These are phyloP conservation scores for Delphinella strobiligena DNA, from an alignment of 2,329 filamentous ascomycete genomes.

Conservation along the genomic window DNA sequence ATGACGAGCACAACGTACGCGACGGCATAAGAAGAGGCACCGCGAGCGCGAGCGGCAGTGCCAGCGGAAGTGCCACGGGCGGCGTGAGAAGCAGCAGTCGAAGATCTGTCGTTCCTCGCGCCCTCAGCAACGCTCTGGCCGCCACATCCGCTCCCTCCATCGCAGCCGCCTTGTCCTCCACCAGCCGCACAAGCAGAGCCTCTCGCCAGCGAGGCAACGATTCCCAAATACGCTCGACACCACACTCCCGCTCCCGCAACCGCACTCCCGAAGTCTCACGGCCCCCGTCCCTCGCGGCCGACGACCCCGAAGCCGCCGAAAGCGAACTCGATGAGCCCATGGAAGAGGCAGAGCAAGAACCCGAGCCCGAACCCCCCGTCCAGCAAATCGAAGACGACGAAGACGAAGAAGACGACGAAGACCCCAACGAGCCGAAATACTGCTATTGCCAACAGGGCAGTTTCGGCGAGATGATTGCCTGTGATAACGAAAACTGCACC, in stretches of 20 bases:
- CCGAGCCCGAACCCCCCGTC: constrained; percentile 17
- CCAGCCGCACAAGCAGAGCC: neutral
- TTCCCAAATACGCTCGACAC: constrained; percentile 1
- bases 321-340: constrained; percentile 14
- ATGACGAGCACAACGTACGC: constrained; percentile 5
- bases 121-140: neutral
- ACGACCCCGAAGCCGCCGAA: neutral
- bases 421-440: constrained; percentile 47
- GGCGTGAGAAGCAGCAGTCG: constrained; percentile 2
- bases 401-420: constrained; percentile 38
- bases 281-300: constrained; percentile 1
- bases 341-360: constrained; percentile 18
- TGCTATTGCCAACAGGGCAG: constrained; percentile 54
- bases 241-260: constrained; percentile 1
- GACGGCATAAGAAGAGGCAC: constrained; percentile 7
- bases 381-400: constrained; percentile 31
- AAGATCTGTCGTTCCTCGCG: neutral
- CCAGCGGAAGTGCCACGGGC: constrained; percentile 2
- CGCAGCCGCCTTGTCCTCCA: too few relatives aligned
- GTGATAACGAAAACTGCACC: constrained; percentile 52
- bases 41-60: constrained; percentile 2
- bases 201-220: constrained; percentile 1
- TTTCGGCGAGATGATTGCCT: constrained; percentile 57
- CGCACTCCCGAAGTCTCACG: constrained; percentile 2
- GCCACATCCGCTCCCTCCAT: neutral